These are phyloP conservation scores for Ulmus americana DNA, from an alignment of 331 rosid species.

Conservation along the genomic window DNA sequence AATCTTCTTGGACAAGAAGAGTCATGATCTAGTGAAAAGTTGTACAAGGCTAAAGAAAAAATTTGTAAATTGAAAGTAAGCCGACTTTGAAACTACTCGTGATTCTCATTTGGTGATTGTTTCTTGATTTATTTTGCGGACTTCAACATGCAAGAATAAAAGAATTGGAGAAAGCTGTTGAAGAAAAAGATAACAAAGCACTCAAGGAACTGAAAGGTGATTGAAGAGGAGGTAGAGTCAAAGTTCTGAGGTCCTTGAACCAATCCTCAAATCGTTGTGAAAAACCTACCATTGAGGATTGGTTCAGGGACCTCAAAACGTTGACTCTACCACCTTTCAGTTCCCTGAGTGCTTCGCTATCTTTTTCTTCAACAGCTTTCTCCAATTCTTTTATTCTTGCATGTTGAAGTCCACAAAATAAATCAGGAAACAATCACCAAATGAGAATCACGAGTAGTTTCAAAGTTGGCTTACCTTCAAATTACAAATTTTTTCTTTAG, in stretches of 20 bases:
- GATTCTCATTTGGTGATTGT: slow-evolving; percentile 16
- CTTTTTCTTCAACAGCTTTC: slow-evolving; percentile 46
- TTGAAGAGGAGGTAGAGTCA: slow-evolving; percentile 78
- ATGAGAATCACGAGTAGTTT: slow-evolving; percentile 16
- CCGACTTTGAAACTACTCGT: slow-evolving; percentile 14
- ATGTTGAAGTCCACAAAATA: slow-evolving; percentile 31
- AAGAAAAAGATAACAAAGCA: slow-evolving; percentile 52
- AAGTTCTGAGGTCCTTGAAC: slow-evolving; percentile 52
- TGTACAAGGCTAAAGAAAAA: slow-evolving; percentile 65
- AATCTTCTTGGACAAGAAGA: slow-evolving; percentile 59
- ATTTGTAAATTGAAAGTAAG: slow-evolving; percentile 50
- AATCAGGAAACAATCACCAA: slow-evolving; percentile 7
- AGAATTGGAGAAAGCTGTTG: slow-evolving; percentile 56
- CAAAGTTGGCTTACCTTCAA: slow-evolving; percentile 46
- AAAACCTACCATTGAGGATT: slow-evolving; percentile 40
- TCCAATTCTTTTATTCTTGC: slow-evolving; percentile 63
- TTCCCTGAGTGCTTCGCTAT: slow-evolving; percentile 48
- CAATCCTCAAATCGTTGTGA: slow-evolving; percentile 23
- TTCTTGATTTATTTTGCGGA: slow-evolving; percentile 13
- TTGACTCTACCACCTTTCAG: slow-evolving; percentile 69
- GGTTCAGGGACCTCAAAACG: slow-evolving; percentile 51
- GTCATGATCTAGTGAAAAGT: slow-evolving; percentile 52
- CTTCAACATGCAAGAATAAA: slow-evolving; percentile 47
- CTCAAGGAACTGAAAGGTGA: slow-evolving; percentile 63
- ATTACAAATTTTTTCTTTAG: slow-evolving; percentile 52